Conservation (phyloP, 169 alveolate genomes). For the Babesia bovis region DNA sequence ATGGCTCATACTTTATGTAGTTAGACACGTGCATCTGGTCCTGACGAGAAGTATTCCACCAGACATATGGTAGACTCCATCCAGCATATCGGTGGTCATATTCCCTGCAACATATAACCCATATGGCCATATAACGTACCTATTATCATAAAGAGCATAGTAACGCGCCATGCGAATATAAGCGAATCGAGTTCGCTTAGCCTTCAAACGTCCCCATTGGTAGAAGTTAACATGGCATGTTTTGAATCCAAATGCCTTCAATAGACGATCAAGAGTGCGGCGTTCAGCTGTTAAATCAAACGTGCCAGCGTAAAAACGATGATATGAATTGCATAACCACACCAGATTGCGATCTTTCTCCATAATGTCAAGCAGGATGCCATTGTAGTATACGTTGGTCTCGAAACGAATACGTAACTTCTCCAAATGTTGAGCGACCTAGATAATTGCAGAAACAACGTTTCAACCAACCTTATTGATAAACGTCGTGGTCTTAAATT, state of each 20-base stretch:
- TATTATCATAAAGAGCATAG: conserved; percentile 69
- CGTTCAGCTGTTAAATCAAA: conserved; percentile 73
- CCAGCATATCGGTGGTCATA: conserved; percentile 72
- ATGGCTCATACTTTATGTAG: conserved; percentile 38
- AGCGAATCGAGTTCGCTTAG: conserved; percentile 68
- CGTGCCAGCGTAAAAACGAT: conserved; percentile 73
- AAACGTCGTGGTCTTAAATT: conserved; percentile 44
- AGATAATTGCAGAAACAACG: neutral
- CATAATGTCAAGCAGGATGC: conserved; percentile 69
- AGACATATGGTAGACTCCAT: conserved; percentile 77
- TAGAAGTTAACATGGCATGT: conserved; percentile 70
- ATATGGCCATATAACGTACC: conserved; percentile 32
- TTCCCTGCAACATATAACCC: conserved; percentile 22
- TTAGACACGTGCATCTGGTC: conserved; percentile 54
- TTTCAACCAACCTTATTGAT: conserved; percentile 29
- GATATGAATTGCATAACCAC: conserved; percentile 78
- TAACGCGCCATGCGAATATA: conserved; percentile 78
- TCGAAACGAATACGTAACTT: conserved; percentile 71
- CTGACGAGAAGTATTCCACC: conserved; percentile 69
- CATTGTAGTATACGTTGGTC: conserved; percentile 57
- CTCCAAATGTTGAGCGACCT: conserved; percentile 71
- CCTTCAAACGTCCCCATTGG: conserved; percentile 79
- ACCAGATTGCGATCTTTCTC: conserved; percentile 71
- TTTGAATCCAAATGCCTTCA: conserved; percentile 69
- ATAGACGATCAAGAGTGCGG: conserved; percentile 56